phyloP scores from a whole-genome alignment of 495 filamentous ascomycete species.

The Hyaloscypha variabilis region DNA sequence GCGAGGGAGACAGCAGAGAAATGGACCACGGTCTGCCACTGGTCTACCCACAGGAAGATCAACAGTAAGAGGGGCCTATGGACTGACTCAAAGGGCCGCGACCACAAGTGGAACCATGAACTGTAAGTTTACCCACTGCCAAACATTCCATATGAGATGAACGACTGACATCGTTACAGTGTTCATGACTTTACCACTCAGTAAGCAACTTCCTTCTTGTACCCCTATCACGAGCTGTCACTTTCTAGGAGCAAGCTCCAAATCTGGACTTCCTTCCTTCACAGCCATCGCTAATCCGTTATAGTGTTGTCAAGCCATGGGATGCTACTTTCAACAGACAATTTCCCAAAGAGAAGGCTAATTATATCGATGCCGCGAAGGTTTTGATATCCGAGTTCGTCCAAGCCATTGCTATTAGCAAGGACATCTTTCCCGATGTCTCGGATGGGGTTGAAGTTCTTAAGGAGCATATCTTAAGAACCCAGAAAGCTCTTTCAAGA shows the following conservation, averaged over 20 bases:
- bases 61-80: conserved; percentile 12
- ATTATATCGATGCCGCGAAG: background rate
- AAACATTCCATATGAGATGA: background rate
- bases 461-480: conserved; percentile 1
- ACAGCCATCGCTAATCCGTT: too few species aligned
- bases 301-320: background rate
- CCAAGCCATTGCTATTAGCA: background rate
- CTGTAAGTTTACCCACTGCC: conserved; percentile 20
- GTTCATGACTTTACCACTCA: background rate
- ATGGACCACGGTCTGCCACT: background rate
- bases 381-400: conserved; percentile 11
- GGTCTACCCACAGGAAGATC: conserved; percentile 17
- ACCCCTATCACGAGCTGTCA: background rate
- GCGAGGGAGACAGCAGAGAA: background rate
- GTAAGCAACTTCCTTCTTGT: background rate
- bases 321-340: background rate
- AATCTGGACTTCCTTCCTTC: too few species aligned
- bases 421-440: background rate
- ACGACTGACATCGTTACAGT: background rate
- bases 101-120: conserved; percentile 18
- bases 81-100: conserved; percentile 4
- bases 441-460: background rate
- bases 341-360: background rate
- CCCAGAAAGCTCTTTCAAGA: background rate
- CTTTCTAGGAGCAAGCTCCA: too few species aligned